A percentile compares a stretch with the other conserved stretches of the same genome.
phyloP scores from a whole-genome alignment of 176 grass and related monocot species.

The Melocanna baccifera region DNA sequence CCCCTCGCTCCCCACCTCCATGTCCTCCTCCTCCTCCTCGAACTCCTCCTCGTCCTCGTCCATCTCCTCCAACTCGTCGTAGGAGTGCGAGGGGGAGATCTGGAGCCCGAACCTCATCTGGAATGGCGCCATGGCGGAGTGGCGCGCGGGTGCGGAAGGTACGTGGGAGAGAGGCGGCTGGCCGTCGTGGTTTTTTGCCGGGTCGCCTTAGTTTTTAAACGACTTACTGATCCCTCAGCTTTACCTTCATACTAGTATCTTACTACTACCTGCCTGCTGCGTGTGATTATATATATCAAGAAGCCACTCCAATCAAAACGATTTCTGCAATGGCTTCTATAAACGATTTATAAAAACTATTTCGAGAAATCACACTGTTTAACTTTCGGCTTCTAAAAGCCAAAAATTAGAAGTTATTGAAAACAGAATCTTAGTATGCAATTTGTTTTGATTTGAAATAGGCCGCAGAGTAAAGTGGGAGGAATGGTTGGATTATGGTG shows the following conservation, averaged over 20 bases:
- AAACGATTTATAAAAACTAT: too few relatives aligned
- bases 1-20: constrained; percentile 50
- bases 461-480: not conserved
- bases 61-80: constrained; percentile 39
- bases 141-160: not conserved
- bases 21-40: constrained; percentile 46
- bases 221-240: not conserved
- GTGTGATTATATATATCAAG: too few relatives aligned
- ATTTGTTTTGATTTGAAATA: constrained; percentile 19
- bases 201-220: constrained; percentile 22
- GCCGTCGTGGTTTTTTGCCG: constrained; percentile 19
- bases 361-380: too few relatives aligned
- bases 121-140: constrained; percentile 60
- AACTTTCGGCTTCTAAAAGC: too few relatives aligned
- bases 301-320: fast-evolving
- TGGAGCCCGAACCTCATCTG: constrained; percentile 64
- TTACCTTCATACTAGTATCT: not conserved
- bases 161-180: not conserved
- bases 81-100: constrained; percentile 47
- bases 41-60: constrained; percentile 14
- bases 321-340: too few relatives aligned
- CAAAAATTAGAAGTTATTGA: too few relatives aligned
- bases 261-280: not conserved
- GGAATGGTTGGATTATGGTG: constrained; percentile 36
- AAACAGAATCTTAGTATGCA: not conserved